Base-by-base conservation (phyloP, 768 basidiomycete genomes). In the Leccinum subtestaceum region DNA sequence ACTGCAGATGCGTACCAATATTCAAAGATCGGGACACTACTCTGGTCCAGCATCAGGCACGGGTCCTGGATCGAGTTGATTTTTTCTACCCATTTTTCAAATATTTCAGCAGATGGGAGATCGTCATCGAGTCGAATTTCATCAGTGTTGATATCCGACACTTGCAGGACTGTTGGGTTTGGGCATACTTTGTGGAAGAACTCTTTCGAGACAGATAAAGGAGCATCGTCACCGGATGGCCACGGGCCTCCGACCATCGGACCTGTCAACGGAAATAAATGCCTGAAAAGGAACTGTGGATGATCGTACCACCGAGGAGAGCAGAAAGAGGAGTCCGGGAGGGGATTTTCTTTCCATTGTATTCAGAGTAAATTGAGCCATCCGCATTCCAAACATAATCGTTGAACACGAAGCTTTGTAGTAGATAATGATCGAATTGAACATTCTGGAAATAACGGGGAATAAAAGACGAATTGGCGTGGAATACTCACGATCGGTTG, bases 101-200 rank as follows among this genome's bases (percentile, higher is more conserved):
- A 58, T 8, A 80, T 57, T 6, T 65, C 58, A 3, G 60, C 53
- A 5, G 73, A 74, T 5, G 74, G 60, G 4, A 72, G 49, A 17
- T 55, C 23, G 8, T 64, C 56, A 12, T 62, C 60, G n/a, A 67
- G 65, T 32, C 72, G 63, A 62, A 72, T 63, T n/a, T 64, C 53
- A 12, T 76, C 65, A 49, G 62, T 69, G 31, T 70, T 72, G 53
- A 77, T 51, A 15, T 69, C 62, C 1, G 65, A 56, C 15, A 69
- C 70, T 27, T 68, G 62, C 19, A 82, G 25, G 25, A 76, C 13
- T 1, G 72, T 75, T n/a, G 72, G 70, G 9, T 73, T 62, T 4
- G 73, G 76, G 65, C 81, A 82, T 2, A 78, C 74, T 59, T 72
- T 63, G 17, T 74, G 66, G 61, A 72, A 82, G 63, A 74, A 78